A percentile compares a stretch with the other conserved stretches of the same genome.
Conservation (phyloP, 2,329 filamentous ascomycete genomes). For the Pseudocercospora musae region DNA sequence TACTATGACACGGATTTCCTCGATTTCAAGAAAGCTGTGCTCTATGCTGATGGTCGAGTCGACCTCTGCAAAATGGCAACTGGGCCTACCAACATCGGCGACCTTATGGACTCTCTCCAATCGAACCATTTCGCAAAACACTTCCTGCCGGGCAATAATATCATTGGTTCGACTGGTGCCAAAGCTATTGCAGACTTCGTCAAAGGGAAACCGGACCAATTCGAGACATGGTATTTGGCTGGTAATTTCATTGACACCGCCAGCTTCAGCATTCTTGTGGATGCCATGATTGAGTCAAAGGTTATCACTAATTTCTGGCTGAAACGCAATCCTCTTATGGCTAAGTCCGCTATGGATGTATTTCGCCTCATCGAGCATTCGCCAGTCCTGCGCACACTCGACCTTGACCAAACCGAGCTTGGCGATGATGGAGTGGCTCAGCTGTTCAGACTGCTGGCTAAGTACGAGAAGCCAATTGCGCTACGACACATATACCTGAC, state of each 20-base stretch:
- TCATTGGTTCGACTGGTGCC: conserved; percentile 51
- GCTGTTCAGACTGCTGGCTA: conserved; percentile 40
- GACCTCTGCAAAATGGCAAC: conserved; percentile 57
- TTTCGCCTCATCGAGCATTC: conserved; percentile 46
- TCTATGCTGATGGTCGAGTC: conserved; percentile 53
- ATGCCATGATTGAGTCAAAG: conserved; percentile 45
- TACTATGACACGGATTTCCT: conserved; percentile 35
- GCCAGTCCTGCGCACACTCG: conserved; percentile 47
- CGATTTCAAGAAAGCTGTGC: conserved; percentile 41
- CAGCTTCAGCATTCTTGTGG: conserved; percentile 44
- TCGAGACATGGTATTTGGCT: conserved; percentile 56
- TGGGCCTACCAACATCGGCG: conserved; percentile 50
- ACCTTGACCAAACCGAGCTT: conserved; percentile 54
- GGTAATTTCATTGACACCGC: conserved; percentile 52
- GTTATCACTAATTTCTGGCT: conserved; percentile 53
- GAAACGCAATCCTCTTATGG: conserved; percentile 52
- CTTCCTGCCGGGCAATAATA: conserved; percentile 55
- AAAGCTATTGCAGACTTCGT: conserved; percentile 48
- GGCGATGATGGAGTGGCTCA: conserved; percentile 47
- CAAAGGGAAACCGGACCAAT: conserved; percentile 44
- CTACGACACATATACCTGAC: conserved; percentile 37
- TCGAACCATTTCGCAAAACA: conserved; percentile 49
- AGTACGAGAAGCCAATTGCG: conserved; percentile 15
- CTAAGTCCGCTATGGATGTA: conserved; percentile 40
- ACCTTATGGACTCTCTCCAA: conserved; percentile 50